Evolutionary conservation across 1,284 basidiomycete genomes (phyloP), one percentile per base, ranked within the genome.

Genomic region (Naganishia liquefaciens): DNA sequence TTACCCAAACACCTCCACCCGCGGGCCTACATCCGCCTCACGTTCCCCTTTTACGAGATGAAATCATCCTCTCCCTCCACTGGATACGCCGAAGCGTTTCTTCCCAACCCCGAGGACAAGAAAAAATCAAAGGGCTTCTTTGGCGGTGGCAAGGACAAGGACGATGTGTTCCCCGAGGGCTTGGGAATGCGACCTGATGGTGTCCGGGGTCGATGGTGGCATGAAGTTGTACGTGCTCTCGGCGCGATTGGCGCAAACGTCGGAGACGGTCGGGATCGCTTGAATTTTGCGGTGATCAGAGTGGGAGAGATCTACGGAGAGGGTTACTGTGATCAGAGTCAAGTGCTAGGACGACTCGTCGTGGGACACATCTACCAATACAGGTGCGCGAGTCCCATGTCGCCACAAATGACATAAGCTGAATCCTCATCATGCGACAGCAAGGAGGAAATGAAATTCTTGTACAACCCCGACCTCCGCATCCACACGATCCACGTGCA

Each of bases 151-250:
- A 42, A 49, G 21, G 63, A 64, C 39, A 64, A 58, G 28, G 54
- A 43, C 3, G 54, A 57, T 17, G 33, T 13, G 33, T 46, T 28
- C 33, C 21, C 28, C 4, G 64, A 65, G 17, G 64, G 64, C 10
- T 58, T 64, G 4, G 57, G 55, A 66, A 79, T 88, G 42, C 88
- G 88, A 72, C 91, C 91, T 0, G 81, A 84, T 54, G 88, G 87
- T 37, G 83, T 86, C 5, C 80, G 87, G 62, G 91, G 91, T 13
- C 85, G 82, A 25, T 94, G 91, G 91, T 93, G 91, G 90, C 91
- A 93, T 72, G 91, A 93, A 80, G 85, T 88, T 1, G 78, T 91
- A 46, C 84, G 91, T 39, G 86, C 85, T 70, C 75, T 93, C 67
- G 89, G 86, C 43, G 83, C 84, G n/a, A 87, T 93, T 50, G 51